Evolutionary conservation across 768 basidiomycete genomes (phyloP).

Genomic region (Auricularia heimuer): DNA sequence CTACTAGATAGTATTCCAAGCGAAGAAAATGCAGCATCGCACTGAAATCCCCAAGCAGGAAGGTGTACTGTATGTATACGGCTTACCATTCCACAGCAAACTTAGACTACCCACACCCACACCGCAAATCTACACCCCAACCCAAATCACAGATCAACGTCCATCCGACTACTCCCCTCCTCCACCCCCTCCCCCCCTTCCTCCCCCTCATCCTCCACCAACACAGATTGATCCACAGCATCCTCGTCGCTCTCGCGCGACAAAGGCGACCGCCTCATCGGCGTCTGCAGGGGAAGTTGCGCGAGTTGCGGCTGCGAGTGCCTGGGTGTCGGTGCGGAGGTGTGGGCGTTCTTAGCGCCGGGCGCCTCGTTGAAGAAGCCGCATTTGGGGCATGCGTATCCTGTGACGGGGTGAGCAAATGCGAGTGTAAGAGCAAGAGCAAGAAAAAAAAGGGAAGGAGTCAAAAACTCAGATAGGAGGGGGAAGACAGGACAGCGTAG

Average conservation of each 20-base stretch:
- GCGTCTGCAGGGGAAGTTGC: not conserved
- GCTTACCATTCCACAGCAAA: too few species aligned
- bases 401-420: conserved; percentile 27
- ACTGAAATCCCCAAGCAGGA: too few species aligned
- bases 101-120: too few species aligned
- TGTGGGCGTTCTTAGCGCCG: not conserved
- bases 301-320: not conserved
- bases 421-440: too few species aligned
- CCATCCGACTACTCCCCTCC: not conserved
- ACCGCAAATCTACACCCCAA: too few species aligned
- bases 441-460: too few species aligned
- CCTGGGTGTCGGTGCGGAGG: not conserved
- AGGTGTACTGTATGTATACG: too few species aligned
- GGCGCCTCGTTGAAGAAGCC: conserved; percentile 56
- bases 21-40: too few species aligned
- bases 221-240: not conserved
- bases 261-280: not conserved
- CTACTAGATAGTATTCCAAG: too few species aligned
- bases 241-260: not conserved
- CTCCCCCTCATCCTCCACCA: not conserved
- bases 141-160: not conserved
- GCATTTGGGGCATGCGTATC: conserved; percentile 82
- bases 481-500: too few species aligned
- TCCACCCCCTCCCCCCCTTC: not conserved
- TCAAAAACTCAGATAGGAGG: too few species aligned